A percentile compares a stretch with the other conserved stretches of the same genome.
phyloP scores from a whole-genome alignment of 306 rosid species.

The Ammopiptanthus mongolicus region DNA sequence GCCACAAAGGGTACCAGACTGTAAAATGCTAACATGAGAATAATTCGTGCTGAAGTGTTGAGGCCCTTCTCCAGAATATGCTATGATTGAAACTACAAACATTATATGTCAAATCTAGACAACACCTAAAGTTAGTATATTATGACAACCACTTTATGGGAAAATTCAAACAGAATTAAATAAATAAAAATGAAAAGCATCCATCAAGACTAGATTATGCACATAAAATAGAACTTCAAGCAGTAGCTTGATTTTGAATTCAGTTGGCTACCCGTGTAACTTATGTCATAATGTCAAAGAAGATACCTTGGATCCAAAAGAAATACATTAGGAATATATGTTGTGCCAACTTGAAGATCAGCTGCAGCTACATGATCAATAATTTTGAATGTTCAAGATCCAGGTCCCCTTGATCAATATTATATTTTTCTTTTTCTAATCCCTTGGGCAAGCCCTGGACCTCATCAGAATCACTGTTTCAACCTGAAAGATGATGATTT shows the following conservation, averaged over 20 bases:
- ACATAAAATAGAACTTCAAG: constrained; percentile 11
- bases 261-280: constrained; percentile 6
- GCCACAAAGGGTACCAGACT: neutral
- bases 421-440: constrained; percentile 70
- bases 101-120: neutral
- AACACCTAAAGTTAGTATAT: neutral
- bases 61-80: neutral
- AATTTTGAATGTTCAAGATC: constrained; percentile 86
- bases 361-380: constrained; percentile 97
- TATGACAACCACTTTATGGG: neutral
- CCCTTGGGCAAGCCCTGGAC: constrained; percentile 77
- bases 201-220: neutral
- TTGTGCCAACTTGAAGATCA: constrained; percentile 89
- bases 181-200: neutral
- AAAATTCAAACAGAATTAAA: neutral
- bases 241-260: neutral
- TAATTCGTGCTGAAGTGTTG: neutral
- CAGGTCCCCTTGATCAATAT: constrained; percentile 36
- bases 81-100: neutral
- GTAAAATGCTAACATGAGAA: neutral
- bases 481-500: constrained; percentile 49
- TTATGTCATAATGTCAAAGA: neutral
- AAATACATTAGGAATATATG: constrained; percentile 90
- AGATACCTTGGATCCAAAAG: constrained; percentile 88
- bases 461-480: constrained; percentile 74